These are phyloP conservation scores for Mantamonas sphyraenae DNA, from an alignment of 78 protist species.

Conservation along the genomic window DNA sequence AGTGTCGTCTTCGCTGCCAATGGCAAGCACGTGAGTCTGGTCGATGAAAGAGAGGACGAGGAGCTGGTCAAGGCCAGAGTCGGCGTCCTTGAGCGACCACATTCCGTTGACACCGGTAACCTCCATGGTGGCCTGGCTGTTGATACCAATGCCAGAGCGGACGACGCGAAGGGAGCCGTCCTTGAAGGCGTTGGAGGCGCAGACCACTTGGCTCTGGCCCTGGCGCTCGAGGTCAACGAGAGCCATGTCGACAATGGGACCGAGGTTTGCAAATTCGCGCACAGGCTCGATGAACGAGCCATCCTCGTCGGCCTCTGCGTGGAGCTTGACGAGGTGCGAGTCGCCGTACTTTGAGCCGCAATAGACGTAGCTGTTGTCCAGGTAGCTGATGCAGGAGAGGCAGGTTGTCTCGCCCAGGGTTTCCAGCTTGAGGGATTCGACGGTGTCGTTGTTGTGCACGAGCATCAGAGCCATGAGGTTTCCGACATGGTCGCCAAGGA, in stretches of 20 bases:
- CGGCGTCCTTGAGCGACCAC: constrained; percentile 36
- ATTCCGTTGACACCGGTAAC: constrained; percentile 72
- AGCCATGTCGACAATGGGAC: constrained; percentile 72
- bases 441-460: background rate
- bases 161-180: constrained; percentile 80
- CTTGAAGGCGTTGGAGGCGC: constrained; percentile 74
- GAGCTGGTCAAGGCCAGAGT: background rate
- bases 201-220: constrained; percentile 78
- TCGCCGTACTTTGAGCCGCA: constrained; percentile 69
- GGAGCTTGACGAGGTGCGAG: constrained; percentile 55
- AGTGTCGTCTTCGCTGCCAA: constrained; percentile 62
- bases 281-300: background rate
- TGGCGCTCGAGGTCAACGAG: constrained; percentile 72
- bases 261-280: constrained; percentile 49
- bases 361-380: constrained; percentile 71
- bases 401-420: constrained; percentile 38
- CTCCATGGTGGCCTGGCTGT: constrained; percentile 71
- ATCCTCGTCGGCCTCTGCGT: constrained; percentile 19
- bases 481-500: constrained; percentile 55
- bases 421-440: constrained; percentile 14
- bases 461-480: constrained; percentile 19
- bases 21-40: constrained; percentile 53
- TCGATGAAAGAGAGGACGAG: constrained; percentile 62
- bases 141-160: constrained; percentile 84
- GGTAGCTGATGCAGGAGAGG: constrained; percentile 37